A percentile compares a stretch with the other conserved stretches of the same genome.
phyloP scores from a whole-genome alignment of 495 filamentous ascomycete genomes.

The Parathielavia appendiculata region DNA sequence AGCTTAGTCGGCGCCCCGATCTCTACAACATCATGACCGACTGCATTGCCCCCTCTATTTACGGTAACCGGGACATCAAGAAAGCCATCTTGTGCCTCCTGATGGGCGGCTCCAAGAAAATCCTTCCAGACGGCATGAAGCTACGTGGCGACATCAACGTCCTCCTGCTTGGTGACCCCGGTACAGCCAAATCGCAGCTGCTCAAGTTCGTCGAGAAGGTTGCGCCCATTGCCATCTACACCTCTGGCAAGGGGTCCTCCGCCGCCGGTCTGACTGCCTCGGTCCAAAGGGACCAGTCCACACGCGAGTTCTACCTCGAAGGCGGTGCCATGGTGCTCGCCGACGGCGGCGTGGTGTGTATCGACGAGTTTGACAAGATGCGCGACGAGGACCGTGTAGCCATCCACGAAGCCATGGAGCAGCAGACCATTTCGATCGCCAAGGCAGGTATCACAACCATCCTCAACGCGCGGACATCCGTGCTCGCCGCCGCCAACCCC shows the following conservation, averaged over 20 bases:
- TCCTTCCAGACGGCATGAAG: conserved; percentile 97
- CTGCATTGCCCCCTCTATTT: conserved; percentile 97
- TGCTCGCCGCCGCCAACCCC: conserved; percentile 94
- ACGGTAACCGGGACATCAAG: conserved; percentile 94
- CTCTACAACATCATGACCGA: conserved; percentile 84
- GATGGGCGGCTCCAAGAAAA: conserved; percentile 96
- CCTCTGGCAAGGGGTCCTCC: conserved; percentile 96
- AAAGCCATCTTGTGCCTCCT: conserved; percentile 96
- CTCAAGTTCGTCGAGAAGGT: conserved; percentile 97
- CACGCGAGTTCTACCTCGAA: conserved; percentile 96
- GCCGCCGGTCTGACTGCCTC: conserved; percentile 98
- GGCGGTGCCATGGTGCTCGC: conserved; percentile 98
- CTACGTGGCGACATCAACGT: conserved; percentile 99
- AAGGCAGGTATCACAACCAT: conserved; percentile 99
- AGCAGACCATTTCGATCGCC: conserved; percentile 98
- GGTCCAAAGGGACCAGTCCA: conserved; percentile 85
- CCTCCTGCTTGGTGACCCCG: conserved; percentile 91
- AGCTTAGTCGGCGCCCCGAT: conserved; percentile 85
- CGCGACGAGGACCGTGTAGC: conserved; percentile 97
- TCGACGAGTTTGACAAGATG: conserved; percentile 99
- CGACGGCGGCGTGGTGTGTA: conserved; percentile 96
- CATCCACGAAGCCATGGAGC: conserved; percentile 99
- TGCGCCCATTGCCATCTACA: conserved; percentile 97
- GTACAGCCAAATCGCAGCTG: conserved; percentile 96
- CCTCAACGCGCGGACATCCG: conserved; percentile 90